phyloP scores from a whole-genome alignment of 108 stramenopile species.

The Pelagomonas calceolata region DNA sequence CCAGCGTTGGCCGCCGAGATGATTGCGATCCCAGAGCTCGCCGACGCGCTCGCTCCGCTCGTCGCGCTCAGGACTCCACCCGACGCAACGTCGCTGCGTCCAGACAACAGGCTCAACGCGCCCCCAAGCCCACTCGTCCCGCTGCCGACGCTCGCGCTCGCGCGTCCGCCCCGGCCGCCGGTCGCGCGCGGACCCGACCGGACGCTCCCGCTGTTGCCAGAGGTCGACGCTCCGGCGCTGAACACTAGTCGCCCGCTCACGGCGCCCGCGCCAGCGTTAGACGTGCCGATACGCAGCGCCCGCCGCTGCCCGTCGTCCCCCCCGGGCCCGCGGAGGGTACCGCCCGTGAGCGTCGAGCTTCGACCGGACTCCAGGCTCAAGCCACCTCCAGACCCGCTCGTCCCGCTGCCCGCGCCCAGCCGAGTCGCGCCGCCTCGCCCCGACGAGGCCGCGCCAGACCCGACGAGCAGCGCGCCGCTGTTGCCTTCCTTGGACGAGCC shows the following conservation, averaged over 20 bases:
- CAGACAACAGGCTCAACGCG: not conserved
- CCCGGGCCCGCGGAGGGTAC: too few relatives aligned
- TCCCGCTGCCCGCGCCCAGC: too few relatives aligned
- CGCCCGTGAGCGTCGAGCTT: too few relatives aligned
- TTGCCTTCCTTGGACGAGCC: not conserved
- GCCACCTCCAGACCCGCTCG: too few relatives aligned
- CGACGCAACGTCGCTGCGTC: not conserved
- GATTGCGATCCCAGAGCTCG: not conserved
- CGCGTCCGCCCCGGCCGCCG: not conserved
- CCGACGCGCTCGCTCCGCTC: not conserved
- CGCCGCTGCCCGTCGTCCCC: too few relatives aligned
- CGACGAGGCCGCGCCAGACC: not conserved
- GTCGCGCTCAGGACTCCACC: not conserved
- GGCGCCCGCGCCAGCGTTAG: not conserved
- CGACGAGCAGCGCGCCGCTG: not conserved
- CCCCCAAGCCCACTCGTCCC: conserved; percentile 4
- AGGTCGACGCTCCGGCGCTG: not conserved
- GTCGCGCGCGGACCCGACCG: not conserved
- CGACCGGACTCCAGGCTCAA: too few relatives aligned
- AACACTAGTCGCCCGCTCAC: not conserved
- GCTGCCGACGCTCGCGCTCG: not conserved
- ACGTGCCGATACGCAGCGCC: not conserved
- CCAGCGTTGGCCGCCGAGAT: not conserved
- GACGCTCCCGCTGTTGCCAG: not conserved
- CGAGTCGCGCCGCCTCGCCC: too few relatives aligned